phyloP scores from a whole-genome alignment of 352 stramenopile species.

The Globisporangium okanoganense region DNA sequence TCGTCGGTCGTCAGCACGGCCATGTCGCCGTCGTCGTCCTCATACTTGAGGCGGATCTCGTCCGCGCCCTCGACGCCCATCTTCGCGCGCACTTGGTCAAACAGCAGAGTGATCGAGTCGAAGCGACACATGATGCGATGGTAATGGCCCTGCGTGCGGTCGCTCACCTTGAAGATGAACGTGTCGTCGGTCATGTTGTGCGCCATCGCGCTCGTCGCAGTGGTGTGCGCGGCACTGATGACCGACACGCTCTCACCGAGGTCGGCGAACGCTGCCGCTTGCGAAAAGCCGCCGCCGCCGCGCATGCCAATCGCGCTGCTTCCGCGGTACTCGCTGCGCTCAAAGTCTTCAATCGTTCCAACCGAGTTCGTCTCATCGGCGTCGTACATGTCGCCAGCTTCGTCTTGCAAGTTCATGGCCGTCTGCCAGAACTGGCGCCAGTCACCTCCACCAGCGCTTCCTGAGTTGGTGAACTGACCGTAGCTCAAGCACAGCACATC shows the following conservation, averaged over 20 bases:
- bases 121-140: constrained; percentile 83
- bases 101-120: constrained; percentile 60
- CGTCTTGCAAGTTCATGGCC: constrained; percentile 83
- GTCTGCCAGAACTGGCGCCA: constrained; percentile 89
- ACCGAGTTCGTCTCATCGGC: constrained; percentile 76
- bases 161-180: constrained; percentile 89
- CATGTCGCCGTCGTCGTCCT: constrained; percentile 86
- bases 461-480: constrained; percentile 83
- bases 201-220: constrained; percentile 70
- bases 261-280: constrained; percentile 67
- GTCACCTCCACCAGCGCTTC: constrained; percentile 63
- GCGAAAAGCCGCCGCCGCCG: constrained; percentile 36
- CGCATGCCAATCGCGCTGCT: constrained; percentile 27
- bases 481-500: constrained; percentile 88
- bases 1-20: constrained; percentile 82
- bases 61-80: constrained; percentile 59
- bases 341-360: constrained; percentile 88
- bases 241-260: constrained; percentile 85
- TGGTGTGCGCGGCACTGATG: constrained; percentile 75
- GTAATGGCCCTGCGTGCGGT: constrained; percentile 73
- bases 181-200: constrained; percentile 60
- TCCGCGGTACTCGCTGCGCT: constrained; percentile 73
- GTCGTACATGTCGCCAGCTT: constrained; percentile 74
- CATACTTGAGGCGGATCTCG: constrained; percentile 79
- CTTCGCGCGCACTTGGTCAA: constrained; percentile 81